A percentile compares a stretch with the other conserved stretches of the same genome.
Evolutionary conservation across 2,329 filamentous ascomycete genomes (phyloP).

Genomic region (Aspergillus arachidicola): DNA sequence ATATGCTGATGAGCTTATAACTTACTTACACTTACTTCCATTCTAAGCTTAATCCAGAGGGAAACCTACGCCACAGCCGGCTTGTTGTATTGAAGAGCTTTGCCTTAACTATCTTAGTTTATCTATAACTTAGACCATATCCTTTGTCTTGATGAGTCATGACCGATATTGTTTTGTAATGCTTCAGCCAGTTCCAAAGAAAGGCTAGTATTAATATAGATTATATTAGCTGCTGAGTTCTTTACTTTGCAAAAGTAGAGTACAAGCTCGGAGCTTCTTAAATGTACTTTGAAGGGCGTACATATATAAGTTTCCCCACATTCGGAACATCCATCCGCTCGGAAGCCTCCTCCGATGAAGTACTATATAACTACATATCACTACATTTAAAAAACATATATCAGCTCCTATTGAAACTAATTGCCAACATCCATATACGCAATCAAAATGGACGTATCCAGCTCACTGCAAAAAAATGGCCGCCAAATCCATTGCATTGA

Average conservation of each 20-base stretch:
- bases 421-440: background rate
- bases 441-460: background rate
- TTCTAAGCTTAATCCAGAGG: no score
- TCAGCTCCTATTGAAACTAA: background rate
- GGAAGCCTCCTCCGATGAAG: background rate
- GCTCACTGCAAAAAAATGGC: background rate
- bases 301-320: background rate
- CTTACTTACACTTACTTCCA: no score
- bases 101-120: no score
- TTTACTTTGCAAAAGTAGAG: background rate
- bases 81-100: no score
- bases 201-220: no score
- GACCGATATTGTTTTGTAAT: no score
- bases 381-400: background rate
- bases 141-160: no score
- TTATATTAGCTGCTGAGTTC: background rate
- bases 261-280: background rate
- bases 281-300: background rate
- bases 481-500: conserved; percentile 36
- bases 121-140: no score
- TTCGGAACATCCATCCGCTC: background rate
- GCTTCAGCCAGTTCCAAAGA: no score
- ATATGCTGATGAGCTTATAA: no score
- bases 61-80: no score
- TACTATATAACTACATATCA: background rate